phyloP scores from a whole-genome alignment of 208 protist species.

The Trypanosomatidae sp. region DNA sequence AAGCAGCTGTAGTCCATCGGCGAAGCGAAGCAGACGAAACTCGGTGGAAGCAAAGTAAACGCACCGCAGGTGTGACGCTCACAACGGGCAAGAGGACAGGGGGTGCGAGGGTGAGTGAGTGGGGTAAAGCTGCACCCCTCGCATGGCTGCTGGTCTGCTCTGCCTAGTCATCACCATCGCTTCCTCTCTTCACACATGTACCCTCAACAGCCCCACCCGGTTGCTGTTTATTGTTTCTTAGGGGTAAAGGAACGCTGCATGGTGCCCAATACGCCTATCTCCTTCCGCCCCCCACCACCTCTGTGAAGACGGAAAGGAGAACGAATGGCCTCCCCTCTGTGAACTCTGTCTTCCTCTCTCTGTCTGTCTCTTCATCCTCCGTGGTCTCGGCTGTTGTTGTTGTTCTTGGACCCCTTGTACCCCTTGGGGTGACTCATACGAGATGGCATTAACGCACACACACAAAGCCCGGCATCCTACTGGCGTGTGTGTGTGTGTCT shows the following conservation, averaged over 20 bases:
- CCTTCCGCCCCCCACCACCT: not conserved
- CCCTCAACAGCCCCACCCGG: not conserved
- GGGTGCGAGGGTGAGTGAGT: not conserved
- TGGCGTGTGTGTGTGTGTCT: not conserved
- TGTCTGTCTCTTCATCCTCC: not conserved
- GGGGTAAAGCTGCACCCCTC: not conserved
- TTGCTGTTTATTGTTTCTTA: not conserved
- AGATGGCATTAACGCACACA: not conserved
- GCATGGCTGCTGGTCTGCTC: not conserved
- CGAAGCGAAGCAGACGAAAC: not conserved
- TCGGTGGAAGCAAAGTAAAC: not conserved
- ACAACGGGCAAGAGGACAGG: not conserved
- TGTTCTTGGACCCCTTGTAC: not conserved
- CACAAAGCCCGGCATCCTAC: not conserved
- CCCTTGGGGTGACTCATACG: not conserved
- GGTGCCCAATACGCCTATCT: not conserved
- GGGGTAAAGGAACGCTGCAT: not conserved
- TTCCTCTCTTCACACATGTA: not conserved
- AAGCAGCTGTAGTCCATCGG: conserved; percentile 41
- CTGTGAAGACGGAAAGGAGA: not conserved
- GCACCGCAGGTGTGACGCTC: not conserved
- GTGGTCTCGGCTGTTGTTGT: not conserved
- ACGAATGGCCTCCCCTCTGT: not conserved
- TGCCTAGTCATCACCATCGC: not conserved
- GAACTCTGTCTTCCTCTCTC: not conserved